Evolutionary conservation across 208 protist species (phyloP).

Genomic region (Leishmania turanica): DNA sequence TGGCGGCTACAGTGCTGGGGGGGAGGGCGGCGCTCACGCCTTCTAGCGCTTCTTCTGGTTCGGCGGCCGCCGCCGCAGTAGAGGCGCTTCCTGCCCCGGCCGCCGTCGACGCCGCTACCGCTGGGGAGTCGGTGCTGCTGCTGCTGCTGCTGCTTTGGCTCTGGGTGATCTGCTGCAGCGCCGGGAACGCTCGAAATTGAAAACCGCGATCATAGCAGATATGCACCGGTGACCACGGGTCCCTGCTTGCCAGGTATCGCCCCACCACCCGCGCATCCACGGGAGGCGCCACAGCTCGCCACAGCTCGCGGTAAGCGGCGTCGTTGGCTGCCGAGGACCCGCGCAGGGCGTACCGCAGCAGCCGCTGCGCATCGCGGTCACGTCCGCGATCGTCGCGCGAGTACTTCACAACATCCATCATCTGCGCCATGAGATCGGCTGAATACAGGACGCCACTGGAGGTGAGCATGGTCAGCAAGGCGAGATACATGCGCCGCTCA

Average conservation of each 20-base stretch:
- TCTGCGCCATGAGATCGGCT: conserved; percentile 76
- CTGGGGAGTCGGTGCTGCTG: not conserved
- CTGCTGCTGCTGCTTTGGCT: not conserved
- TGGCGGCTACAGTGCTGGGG: conserved; percentile 19
- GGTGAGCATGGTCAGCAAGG: conserved; percentile 78
- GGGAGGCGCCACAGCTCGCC: conserved; percentile 50
- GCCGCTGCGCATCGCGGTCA: conserved; percentile 71
- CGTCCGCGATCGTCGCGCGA: conserved; percentile 41
- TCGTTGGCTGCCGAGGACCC: conserved; percentile 65
- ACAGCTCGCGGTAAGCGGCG: conserved; percentile 53
- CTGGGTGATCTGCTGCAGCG: conserved; percentile 18
- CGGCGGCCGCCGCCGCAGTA: not conserved
- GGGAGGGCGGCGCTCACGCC: conserved; percentile 26
- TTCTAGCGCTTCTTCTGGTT: conserved; percentile 16
- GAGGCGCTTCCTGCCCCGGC: not conserved
- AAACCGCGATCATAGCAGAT: conserved; percentile 64
- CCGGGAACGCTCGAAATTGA: conserved; percentile 59
- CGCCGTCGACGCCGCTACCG: not conserved
- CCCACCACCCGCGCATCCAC: conserved; percentile 78
- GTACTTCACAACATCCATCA: conserved; percentile 92
- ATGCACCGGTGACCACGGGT: conserved; percentile 68
- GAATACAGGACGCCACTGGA: conserved; percentile 84
- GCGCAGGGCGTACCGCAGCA: conserved; percentile 77
- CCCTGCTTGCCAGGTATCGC: conserved; percentile 70
- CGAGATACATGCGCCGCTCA: conserved; percentile 75